Conservation (phyloP, 1,284 basidiomycete species). For the Retiboletus flavoniger region DNA sequence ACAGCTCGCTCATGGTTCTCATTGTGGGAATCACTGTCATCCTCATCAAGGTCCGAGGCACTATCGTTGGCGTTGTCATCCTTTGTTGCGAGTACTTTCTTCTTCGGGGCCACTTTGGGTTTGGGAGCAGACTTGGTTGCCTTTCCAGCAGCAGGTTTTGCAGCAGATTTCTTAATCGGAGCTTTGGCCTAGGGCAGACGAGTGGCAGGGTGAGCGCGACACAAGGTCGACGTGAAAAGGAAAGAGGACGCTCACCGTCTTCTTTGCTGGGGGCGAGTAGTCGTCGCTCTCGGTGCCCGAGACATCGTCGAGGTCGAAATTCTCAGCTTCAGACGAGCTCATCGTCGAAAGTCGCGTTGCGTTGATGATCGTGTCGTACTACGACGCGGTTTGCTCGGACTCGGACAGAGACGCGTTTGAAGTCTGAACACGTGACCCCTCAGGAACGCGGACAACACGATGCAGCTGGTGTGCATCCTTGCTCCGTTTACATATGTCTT, state of each 20-base stretch:
- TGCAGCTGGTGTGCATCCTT: too few species aligned
- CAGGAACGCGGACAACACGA: too few species aligned
- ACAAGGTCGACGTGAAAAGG: neutral
- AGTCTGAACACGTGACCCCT: conserved; percentile 12
- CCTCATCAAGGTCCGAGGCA: conserved; percentile 41
- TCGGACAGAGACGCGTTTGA: conserved; percentile 15
- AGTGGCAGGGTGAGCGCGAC: conserved; percentile 20
- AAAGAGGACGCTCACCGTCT: conserved; percentile 33
- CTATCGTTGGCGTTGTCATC: conserved; percentile 55
- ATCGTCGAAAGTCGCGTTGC: conserved; percentile 33
- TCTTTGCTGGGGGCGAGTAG: conserved; percentile 62
- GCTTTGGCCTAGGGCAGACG: conserved; percentile 30
- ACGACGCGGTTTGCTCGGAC: conserved; percentile 3
- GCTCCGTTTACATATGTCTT: too few species aligned
- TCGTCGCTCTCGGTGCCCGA: conserved; percentile 66
- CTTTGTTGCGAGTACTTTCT: conserved; percentile 66
- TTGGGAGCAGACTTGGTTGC: conserved; percentile 43
- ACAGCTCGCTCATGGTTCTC: conserved; percentile 40
- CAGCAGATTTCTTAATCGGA: conserved; percentile 36
- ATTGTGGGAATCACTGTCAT: conserved; percentile 43
- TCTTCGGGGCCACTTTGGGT: conserved; percentile 54
- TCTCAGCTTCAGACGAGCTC: conserved; percentile 65
- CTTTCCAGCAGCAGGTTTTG: conserved; percentile 43
- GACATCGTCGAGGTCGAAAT: conserved; percentile 57
- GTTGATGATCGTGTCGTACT: conserved; percentile 5